Base-by-base conservation (phyloP, 1,284 basidiomycete species). In the Ceratobasidium sp. region DNA sequence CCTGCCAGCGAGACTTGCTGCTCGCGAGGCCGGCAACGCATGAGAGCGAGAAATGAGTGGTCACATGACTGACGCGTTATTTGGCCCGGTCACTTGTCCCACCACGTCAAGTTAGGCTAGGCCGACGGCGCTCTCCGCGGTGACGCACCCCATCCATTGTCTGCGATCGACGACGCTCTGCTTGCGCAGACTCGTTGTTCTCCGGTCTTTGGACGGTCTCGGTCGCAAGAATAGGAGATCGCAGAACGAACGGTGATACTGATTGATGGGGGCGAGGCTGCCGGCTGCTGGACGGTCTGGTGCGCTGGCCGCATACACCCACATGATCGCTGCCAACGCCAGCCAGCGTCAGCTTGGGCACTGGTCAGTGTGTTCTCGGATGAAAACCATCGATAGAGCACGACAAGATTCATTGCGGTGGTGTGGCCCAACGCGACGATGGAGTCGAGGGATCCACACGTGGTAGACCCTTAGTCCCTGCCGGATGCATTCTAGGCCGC, bases 211-310 rank as follows among this genome's bases (percentile, higher is more conserved):
- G 26, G 42, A 42, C 56, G 56, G 56, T 33, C 54, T 33, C 26
- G 54, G 35, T 58, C 51, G 13, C n/a, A n/a, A n/a, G 45, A n/a
- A 10, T 35, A 1, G 10, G 28, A 23, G 53, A 37, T 8, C 33
- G 31, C 54, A 33, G 28, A 28, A 56, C n/a, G 51, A 47, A 42
- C 20, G 66, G 35, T 17, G 49, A 69, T 64, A 53, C 11, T 69
- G 66, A 69, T 69, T 28, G 66, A 69, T 69, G 33, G 66, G 33
- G 66, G 66, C 35, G 66, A 69, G 66, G 66, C 53, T 56, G 63
- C 63, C 26, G 66, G 45, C 66, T 49, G 31, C 7, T 3, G 11
- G 58, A 11, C 31, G 31, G 20, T 33, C 31, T 61, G 35, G 28
- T 33, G 26, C 17, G 33, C 26, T 20, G 15, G n/a, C 35, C 37